Conservation (phyloP, 202 grass and related monocot species). For the Schoenoplectus triqueter region DNA sequence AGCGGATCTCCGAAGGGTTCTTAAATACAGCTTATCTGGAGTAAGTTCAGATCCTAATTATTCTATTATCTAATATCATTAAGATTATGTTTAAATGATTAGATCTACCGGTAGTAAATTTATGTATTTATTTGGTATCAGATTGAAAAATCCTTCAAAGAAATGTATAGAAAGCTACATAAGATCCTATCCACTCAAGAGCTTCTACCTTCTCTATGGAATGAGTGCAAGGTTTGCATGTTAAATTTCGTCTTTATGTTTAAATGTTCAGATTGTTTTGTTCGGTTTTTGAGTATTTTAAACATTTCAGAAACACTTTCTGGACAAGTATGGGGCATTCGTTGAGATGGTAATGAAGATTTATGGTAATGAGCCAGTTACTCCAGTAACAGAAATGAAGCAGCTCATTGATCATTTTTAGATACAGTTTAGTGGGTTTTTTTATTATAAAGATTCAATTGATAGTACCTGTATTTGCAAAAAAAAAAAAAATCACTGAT, state of each 20-base stretch:
- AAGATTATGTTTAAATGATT: slow-evolving; percentile 17
- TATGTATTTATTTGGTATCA: slow-evolving; percentile 39
- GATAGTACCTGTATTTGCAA: slow-evolving; percentile 45
- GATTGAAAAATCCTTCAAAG: slow-evolving; percentile 85
- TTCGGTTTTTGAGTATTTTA: slow-evolving; percentile 19
- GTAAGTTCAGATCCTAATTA: slow-evolving; percentile 58
- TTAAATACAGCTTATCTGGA: slow-evolving; percentile 86
- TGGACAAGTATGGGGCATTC: slow-evolving; percentile 88
- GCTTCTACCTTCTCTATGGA: slow-evolving; percentile 90
- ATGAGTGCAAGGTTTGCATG: slow-evolving; percentile 81
- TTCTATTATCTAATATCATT: slow-evolving; percentile 34
- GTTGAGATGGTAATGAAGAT: slow-evolving; percentile 81
- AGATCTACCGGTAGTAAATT: background rate
- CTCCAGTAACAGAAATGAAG: slow-evolving; percentile 70
- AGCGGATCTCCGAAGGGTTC: slow-evolving; percentile 87
- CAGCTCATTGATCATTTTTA: slow-evolving; percentile 60
- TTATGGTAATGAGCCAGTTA: slow-evolving; percentile 77
- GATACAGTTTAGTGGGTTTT: slow-evolving; percentile 39
- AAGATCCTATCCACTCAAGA: slow-evolving; percentile 85
- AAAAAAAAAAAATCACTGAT: slow-evolving; percentile 56
- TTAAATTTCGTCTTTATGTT: slow-evolving; percentile 27
- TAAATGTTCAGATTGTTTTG: slow-evolving; percentile 3
- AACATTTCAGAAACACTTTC: slow-evolving; percentile 78
- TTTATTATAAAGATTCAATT: background rate
- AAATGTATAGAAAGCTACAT: slow-evolving; percentile 92